A percentile compares a stretch with the other conserved stretches of the same genome.
phyloP scores from a whole-genome alignment of 2,329 filamentous ascomycete species.

The Sphaerostilbella broomeana region DNA sequence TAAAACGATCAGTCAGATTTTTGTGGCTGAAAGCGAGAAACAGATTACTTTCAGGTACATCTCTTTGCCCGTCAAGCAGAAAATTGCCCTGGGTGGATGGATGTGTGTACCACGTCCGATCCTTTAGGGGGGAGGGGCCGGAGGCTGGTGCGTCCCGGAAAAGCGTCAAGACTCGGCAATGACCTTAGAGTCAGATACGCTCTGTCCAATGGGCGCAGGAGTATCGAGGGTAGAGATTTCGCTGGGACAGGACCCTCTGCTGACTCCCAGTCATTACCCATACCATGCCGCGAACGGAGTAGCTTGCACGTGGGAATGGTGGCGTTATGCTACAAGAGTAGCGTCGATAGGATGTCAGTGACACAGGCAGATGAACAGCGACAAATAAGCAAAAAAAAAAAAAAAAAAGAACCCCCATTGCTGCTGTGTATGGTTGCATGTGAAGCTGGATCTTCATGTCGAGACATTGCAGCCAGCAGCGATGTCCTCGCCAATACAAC shows the following conservation, averaged over 20 bases:
- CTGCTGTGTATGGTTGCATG: conserved; percentile 1
- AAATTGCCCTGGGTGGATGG: too few relatives aligned
- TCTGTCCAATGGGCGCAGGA: too few relatives aligned
- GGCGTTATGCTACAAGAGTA: conserved; percentile 8
- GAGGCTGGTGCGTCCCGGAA: too few relatives aligned
- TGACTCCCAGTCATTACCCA: too few relatives aligned
- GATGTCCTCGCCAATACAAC: neutral
- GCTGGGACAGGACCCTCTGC: too few relatives aligned
- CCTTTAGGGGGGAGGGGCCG: too few relatives aligned
- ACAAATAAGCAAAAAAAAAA: neutral
- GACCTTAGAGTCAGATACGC: too few relatives aligned
- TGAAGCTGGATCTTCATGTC: conserved; percentile 7
- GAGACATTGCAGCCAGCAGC: conserved; percentile 7
- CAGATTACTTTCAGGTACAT: too few relatives aligned
- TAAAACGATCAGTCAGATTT: conserved; percentile 11
- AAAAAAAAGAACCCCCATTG: neutral
- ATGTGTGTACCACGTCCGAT: too few relatives aligned
- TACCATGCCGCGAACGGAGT: conserved; percentile 8
- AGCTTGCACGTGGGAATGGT: conserved; percentile 12
- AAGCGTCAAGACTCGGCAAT: too few relatives aligned
- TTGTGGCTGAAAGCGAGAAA: conserved; percentile 11
- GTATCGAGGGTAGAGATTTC: neutral
- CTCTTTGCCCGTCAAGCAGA: too few relatives aligned
- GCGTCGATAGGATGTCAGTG: neutral
- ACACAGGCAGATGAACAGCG: neutral